Evolutionary conservation across 345 rosid species (phyloP), one percentile per base, ranked within the genome.

Genomic region (Salix koriyanagi): DNA sequence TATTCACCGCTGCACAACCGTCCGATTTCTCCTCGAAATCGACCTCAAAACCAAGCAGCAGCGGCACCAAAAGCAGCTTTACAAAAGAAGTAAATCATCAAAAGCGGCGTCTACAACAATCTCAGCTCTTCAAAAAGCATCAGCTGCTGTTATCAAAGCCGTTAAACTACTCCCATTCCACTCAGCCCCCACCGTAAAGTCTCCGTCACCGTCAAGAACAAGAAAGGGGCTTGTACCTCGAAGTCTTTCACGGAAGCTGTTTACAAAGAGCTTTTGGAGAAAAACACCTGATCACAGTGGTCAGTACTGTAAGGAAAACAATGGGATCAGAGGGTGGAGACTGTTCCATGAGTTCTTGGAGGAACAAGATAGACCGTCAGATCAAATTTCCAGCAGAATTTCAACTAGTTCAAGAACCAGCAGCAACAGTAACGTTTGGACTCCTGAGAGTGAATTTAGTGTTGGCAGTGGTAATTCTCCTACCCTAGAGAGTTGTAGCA

Each of bases 101-200:
- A 82, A 76, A 25, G 83, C 88, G 13, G 84, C 87, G 62, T 84
- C 85, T 28, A 67, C 86, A 10, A 84, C 89, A 13, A 69, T 83
- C 30, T 86, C 94, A 18, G 90, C 85, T 70, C 82, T 91, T 56
- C 92, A 81, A 21, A 91, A 79, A 85, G 94, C 96, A 21, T 91
- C 97, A 0, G 76, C 74, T 16, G 91, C 88, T 73, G 83, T 94
- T 66, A 78, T 90, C 72, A 85, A 82, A 72, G 95, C 94, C 52
- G 85, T 92, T 62, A 94, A 87, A 79, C 73, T 84, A 10, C 80
- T 91, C 21, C 91, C 91, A 4, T 86, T 91, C 41, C 85, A 85
- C 25, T 84, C 92, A 69, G 67, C 83, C 30, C 82, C 78, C 69
- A 23, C 88, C 72, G 64, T 52, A 42, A 87, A 82, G 76, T 79